A percentile compares a stretch with the other conserved stretches of the same genome.
Conservation (phyloP, 148 eudicot genomes). For the Dysphania ambrosioides region DNA sequence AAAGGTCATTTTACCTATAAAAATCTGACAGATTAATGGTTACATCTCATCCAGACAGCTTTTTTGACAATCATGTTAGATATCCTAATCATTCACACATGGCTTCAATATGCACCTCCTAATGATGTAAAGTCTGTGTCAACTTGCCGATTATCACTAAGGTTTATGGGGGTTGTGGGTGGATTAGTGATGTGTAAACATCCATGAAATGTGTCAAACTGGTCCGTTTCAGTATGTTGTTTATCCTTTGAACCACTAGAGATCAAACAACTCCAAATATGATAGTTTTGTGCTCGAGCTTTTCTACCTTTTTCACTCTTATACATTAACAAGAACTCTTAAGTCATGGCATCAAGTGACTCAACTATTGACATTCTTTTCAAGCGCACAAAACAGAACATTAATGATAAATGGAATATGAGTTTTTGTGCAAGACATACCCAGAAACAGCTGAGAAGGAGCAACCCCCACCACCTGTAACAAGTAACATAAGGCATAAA, state of each 20-base stretch:
- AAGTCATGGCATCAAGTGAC: not conserved
- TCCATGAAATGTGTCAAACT: too few species aligned
- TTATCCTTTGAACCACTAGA: too few species aligned
- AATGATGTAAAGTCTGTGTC: not conserved
- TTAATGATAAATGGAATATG: not conserved
- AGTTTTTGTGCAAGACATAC: constrained; percentile 26
- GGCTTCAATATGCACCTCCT: not conserved
- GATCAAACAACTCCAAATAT: not conserved
- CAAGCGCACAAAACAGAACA: constrained; percentile 1
- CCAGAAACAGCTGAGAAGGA: constrained; percentile 51
- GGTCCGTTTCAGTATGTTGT: too few species aligned
- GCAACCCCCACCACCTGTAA: constrained; percentile 53
- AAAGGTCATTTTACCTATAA: too few species aligned
- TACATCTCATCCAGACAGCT: constrained; percentile 7
- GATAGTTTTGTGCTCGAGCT: not conserved
- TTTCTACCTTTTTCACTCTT: too few species aligned
- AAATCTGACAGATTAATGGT: too few species aligned
- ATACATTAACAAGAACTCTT: constrained; percentile 1
- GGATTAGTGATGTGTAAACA: not conserved
- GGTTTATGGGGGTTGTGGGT: not conserved
- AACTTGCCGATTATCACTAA: not conserved
- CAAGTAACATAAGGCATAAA: constrained; percentile 1
- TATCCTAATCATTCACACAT: constrained; percentile 4
- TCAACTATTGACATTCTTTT: not conserved
- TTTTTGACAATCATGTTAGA: too few species aligned